These are phyloP conservation scores for Infundibulicybe gibba DNA, from an alignment of 768 basidiomycete genomes.

Conservation along the genomic window DNA sequence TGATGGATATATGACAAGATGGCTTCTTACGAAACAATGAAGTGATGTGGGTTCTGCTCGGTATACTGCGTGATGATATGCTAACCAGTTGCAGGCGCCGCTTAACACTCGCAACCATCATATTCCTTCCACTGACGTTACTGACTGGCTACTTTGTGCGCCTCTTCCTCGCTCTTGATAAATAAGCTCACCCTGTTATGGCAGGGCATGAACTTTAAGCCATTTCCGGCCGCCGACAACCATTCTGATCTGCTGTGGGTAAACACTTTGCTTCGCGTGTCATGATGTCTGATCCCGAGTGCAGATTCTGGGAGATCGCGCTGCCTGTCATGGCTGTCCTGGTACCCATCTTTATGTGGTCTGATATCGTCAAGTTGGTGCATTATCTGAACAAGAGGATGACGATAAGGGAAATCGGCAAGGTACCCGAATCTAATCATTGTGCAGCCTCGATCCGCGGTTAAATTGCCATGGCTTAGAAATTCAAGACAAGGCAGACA, in stretches of 20 bases:
- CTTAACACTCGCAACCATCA: slow-evolving; percentile 65
- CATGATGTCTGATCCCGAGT: slow-evolving; percentile 11
- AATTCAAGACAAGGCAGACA: too few species aligned
- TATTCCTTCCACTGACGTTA: slow-evolving; percentile 67
- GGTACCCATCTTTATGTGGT: slow-evolving; percentile 46
- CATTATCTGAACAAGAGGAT: slow-evolving; percentile 46
- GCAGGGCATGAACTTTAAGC: slow-evolving; percentile 65
- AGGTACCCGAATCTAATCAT: slow-evolving; percentile 16
- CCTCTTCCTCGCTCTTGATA: background rate
- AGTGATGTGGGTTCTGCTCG: slow-evolving; percentile 46
- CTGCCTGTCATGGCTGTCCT: slow-evolving; percentile 55
- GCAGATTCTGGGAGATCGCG: slow-evolving; percentile 66
- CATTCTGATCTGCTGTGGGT: slow-evolving; percentile 43
- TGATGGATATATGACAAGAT: slow-evolving; percentile 30
- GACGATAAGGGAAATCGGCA: slow-evolving; percentile 20
- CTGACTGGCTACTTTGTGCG: slow-evolving; percentile 64
- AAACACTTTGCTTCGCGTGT: background rate
- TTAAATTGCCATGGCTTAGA: too few species aligned
- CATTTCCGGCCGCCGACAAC: slow-evolving; percentile 45
- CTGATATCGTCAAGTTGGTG: slow-evolving; percentile 42
- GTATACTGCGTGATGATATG: background rate
- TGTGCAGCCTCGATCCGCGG: too few species aligned
- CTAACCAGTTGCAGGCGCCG: slow-evolving; percentile 42
- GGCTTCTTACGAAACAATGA: slow-evolving; percentile 68
- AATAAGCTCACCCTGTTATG: background rate